Evolutionary conservation across 1,139 yeast genomes (phyloP).

Genomic region (Kluyveromyces sp.): DNA sequence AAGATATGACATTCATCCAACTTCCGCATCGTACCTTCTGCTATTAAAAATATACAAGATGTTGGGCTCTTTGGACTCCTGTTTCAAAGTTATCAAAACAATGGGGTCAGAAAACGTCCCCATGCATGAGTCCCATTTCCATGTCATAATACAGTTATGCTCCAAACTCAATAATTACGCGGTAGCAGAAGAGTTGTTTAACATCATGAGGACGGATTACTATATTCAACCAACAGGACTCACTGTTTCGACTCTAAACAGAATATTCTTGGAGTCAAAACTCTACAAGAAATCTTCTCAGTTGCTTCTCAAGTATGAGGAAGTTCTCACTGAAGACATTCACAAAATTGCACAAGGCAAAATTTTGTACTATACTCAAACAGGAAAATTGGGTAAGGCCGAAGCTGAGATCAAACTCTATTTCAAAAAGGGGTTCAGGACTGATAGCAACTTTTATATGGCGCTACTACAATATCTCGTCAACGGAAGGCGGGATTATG

Average conservation of each 20-base stretch:
- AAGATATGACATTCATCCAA: slow-evolving; percentile 34
- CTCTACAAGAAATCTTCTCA: slow-evolving; percentile 18
- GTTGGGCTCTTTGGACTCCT: slow-evolving; percentile 34
- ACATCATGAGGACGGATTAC: slow-evolving; percentile 25
- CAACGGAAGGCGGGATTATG: slow-evolving; percentile 16
- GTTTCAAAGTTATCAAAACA: slow-evolving; percentile 39
- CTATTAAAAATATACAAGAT: slow-evolving; percentile 39
- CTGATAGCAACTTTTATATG: slow-evolving; percentile 21
- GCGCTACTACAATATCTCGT: slow-evolving; percentile 20
- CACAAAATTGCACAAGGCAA: slow-evolving; percentile 22
- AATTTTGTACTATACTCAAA: slow-evolving; percentile 18
- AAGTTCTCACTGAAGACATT: slow-evolving; percentile 9
- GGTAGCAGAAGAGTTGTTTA: slow-evolving; percentile 31
- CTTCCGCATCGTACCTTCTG: slow-evolving; percentile 36
- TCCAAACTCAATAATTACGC: slow-evolving; percentile 31
- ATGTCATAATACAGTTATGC: slow-evolving; percentile 31
- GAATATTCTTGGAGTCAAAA: slow-evolving; percentile 23
- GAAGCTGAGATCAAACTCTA: slow-evolving; percentile 17
- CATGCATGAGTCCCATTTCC: slow-evolving; percentile 25
- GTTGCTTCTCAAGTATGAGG: slow-evolving; percentile 16
- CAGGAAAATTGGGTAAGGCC: slow-evolving; percentile 15
- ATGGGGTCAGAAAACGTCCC: slow-evolving; percentile 24
- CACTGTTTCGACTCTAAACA: slow-evolving; percentile 26
- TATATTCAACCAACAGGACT: slow-evolving; percentile 26
- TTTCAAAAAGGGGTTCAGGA: slow-evolving; percentile 9